Base-by-base conservation (phyloP, 805 yeast species). In the Lipomyces starkeyi region DNA sequence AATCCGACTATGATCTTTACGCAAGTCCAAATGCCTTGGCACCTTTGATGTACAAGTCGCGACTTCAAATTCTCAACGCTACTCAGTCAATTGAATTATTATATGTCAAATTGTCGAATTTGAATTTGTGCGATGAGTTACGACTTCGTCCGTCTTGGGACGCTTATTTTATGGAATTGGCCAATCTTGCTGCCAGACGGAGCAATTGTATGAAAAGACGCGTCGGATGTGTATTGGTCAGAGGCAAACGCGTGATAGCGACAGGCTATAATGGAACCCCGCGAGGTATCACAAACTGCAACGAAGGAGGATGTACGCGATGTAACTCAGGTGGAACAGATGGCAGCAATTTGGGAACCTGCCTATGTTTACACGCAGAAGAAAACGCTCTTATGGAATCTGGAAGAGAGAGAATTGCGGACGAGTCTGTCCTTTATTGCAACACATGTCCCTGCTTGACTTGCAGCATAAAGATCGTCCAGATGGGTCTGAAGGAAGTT, bases 241-340 rank as follows among this genome's bases (percentile, higher is more conserved):
- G 92, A 63, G 95, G 91, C 59, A 87, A 86, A 52, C 82, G 98
- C 65, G 97, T 95, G 34, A 84, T 95, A 32, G 95, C 98, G 1
- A 95, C 99, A 0, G 99, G 99, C 0, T 95, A 95, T 79, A 95
- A 95, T 75, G 99, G 99, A 1, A 95, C 99, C 0, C 98, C 99
- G 11, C 84, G 97, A 55, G 91, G 93, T 67, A 80, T 92, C 74
- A 81, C 83, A 32, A 95, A 95, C 74, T 95, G 99, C 79, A 93
- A 91, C 75, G 94, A 92, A 74, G 99, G 99, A 27, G 99, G 99
- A 0, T 95, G 99, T 78, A 79, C 86, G 3, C 82, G 99, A 53
- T 95, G 99, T 78, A 95, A 95, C 75, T 58, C 70, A 13, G 78
- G 73, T 6, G 70, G 58, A 20, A 52, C 84, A 32, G 93, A 90